Evolutionary conservation across 345 rosid genomes (phyloP).

Genomic region (Rhodamnia argentea): DNA sequence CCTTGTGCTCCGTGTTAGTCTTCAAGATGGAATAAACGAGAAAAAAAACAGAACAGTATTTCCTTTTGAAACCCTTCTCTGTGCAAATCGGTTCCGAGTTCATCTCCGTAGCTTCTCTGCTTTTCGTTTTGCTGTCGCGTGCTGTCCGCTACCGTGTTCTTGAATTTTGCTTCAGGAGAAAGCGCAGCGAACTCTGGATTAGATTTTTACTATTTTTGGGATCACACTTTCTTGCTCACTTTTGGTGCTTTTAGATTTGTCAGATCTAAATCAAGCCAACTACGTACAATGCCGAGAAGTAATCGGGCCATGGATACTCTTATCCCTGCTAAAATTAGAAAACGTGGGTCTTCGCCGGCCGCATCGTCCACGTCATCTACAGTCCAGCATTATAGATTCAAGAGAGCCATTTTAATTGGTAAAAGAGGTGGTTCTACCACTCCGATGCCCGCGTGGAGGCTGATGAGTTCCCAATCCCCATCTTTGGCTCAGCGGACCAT

Average conservation of each 20-base stretch:
- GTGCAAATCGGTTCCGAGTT: not conserved
- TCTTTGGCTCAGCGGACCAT: constrained; percentile 36
- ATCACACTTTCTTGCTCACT: not conserved
- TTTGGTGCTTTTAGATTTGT: not conserved
- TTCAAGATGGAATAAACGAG: not conserved
- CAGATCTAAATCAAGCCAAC: constrained; percentile 10
- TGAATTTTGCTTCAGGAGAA: not conserved
- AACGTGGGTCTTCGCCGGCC: constrained; percentile 80
- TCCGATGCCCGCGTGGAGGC: constrained; percentile 84
- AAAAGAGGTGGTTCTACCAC: constrained; percentile 83
- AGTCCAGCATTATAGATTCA: constrained; percentile 67
- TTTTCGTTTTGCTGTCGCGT: not conserved
- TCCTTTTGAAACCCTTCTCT: not conserved
- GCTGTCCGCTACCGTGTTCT: not conserved
- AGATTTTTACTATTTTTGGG: not conserved
- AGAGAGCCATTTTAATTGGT: constrained; percentile 75
- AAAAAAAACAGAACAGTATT: not conserved
- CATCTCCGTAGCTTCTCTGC: not conserved
- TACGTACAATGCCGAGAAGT: constrained; percentile 59
- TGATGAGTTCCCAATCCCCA: constrained; percentile 58
- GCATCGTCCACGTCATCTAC: constrained; percentile 81
- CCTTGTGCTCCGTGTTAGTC: not conserved
- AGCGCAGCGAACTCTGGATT: not conserved
- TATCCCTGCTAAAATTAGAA: constrained; percentile 78
- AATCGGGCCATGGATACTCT: constrained; percentile 39